phyloP scores from a whole-genome alignment of 2,329 filamentous ascomycete species.

The Tolypocladium ophioglossoides region DNA sequence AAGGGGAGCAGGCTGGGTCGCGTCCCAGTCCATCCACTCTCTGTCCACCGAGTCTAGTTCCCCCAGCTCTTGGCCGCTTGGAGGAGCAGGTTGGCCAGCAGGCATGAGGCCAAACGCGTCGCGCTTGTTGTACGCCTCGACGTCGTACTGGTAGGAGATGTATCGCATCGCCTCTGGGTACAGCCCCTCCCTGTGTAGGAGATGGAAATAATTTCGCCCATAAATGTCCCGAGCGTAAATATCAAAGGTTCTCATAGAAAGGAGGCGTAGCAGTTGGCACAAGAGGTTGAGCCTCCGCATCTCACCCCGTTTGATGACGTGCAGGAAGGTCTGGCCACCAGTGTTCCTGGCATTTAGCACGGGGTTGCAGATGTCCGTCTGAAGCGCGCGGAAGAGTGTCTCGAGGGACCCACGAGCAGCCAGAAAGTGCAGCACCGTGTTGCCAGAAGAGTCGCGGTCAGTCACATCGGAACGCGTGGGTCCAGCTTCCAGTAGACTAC shows the following conservation, averaged over 20 bases:
- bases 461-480: slow-evolving; percentile 5
- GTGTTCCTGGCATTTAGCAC: slow-evolving; percentile 25
- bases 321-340: slow-evolving; percentile 38
- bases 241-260: slow-evolving; percentile 14
- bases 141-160: slow-evolving; percentile 24
- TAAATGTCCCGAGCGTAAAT: slow-evolving; percentile 34
- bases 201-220: slow-evolving; percentile 42
- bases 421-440: slow-evolving; percentile 36
- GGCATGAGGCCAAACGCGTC: slow-evolving; percentile 37
- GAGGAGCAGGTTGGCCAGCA: not conserved
- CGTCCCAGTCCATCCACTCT: slow-evolving; percentile 1
- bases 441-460: slow-evolving; percentile 31
- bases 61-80: not conserved
- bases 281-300: slow-evolving; percentile 18
- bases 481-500: slow-evolving; percentile 7
- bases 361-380: slow-evolving; percentile 4
- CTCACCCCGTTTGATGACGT: slow-evolving; percentile 28
- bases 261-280: slow-evolving; percentile 12
- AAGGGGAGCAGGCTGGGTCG: slow-evolving; percentile 1
- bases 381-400: slow-evolving; percentile 17
- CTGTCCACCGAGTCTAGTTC: not conserved
- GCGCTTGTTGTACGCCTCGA: slow-evolving; percentile 23
- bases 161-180: slow-evolving; percentile 16
- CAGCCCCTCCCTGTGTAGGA: slow-evolving; percentile 16
- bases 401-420: slow-evolving; percentile 22